These are phyloP conservation scores for Pleurotus sapidus DNA, from an alignment of 768 basidiomycete species.

Conservation along the genomic window DNA sequence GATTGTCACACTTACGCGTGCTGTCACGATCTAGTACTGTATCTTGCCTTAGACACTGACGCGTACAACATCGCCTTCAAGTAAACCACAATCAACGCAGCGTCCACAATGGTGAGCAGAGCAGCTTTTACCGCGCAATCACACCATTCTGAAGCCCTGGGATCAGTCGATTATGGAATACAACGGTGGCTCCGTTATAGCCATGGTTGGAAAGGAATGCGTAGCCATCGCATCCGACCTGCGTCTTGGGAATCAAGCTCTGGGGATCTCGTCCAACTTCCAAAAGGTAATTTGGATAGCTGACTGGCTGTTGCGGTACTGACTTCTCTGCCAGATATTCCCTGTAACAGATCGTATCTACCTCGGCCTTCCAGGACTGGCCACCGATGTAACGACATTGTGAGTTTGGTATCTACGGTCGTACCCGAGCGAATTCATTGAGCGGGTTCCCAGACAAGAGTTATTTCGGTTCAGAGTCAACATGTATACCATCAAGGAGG, in stretches of 20 bases:
- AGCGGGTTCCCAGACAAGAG: slow-evolving; percentile 62
- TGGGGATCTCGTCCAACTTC: slow-evolving; percentile 89
- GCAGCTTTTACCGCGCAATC: no score
- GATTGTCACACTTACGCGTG: not conserved
- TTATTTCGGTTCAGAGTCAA: slow-evolving; percentile 92
- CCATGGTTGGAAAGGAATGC: slow-evolving; percentile 99
- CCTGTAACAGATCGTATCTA: slow-evolving; percentile 91
- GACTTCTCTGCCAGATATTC: slow-evolving; percentile 65
- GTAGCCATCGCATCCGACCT: slow-evolving; percentile 97
- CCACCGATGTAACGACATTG: slow-evolving; percentile 92
- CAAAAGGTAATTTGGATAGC: slow-evolving; percentile 68
- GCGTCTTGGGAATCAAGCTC: slow-evolving; percentile 82
- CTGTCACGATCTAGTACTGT: slow-evolving; percentile 4
- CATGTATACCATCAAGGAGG: slow-evolving; percentile 99
- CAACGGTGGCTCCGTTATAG: slow-evolving; percentile 98
- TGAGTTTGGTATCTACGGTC: slow-evolving; percentile 31
- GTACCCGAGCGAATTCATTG: slow-evolving; percentile 9
- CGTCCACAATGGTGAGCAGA: slow-evolving; percentile 37
- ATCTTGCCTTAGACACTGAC: not conserved
- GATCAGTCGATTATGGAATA: slow-evolving; percentile 85
- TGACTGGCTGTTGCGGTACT: slow-evolving; percentile 12
- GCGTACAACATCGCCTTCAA: slow-evolving; percentile 13
- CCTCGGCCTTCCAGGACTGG: slow-evolving; percentile 89
- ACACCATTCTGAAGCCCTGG: no score
- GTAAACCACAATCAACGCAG: slow-evolving; percentile 6